Percentiles rank a stretch among this genome's conserved stretches.
Evolutionary conservation across 306 rosid species (phyloP).

Genomic region (Glycine tomentella): DNA sequence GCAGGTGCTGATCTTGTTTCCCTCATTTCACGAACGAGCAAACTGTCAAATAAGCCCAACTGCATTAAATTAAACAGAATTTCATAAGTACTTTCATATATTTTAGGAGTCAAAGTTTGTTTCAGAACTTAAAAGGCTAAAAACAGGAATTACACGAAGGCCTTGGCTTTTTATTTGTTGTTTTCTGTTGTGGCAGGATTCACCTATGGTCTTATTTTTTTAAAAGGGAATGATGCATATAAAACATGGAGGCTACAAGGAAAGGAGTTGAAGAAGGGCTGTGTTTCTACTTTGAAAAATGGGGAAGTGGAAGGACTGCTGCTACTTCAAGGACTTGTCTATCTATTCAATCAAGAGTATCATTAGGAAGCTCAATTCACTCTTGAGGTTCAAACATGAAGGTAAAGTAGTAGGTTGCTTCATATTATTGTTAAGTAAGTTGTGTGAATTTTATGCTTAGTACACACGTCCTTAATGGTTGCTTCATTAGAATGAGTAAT

Average conservation of each 20-base stretch:
- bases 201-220: slow-evolving; percentile 36
- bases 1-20: too few species aligned
- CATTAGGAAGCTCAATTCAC: slow-evolving; percentile 52
- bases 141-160: slow-evolving; percentile 35
- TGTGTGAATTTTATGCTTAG: not conserved
- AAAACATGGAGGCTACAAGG: slow-evolving; percentile 45
- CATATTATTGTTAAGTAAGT: not conserved
- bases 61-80: too few species aligned
- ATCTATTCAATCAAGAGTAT: slow-evolving; percentile 55
- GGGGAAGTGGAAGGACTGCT: slow-evolving; percentile 56
- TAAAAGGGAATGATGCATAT: slow-evolving; percentile 35
- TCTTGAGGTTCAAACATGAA: slow-evolving; percentile 50
- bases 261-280: slow-evolving; percentile 17
- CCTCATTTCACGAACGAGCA: too few species aligned
- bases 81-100: too few species aligned
- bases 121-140: slow-evolving; percentile 9
- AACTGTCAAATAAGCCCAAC: too few species aligned
- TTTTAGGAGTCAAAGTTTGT: slow-evolving; percentile 22
- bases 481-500: not conserved
- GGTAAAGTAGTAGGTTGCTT: slow-evolving; percentile 51
- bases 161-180: slow-evolving; percentile 56
- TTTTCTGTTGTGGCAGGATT: slow-evolving; percentile 54
- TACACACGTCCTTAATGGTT: not conserved
- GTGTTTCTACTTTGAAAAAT: slow-evolving; percentile 49
- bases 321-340: slow-evolving; percentile 57